Evolutionary conservation across 2,329 filamentous ascomycete genomes (phyloP), one percentile per base, ranked within the genome.

Genomic region (Paecilomyces sp.): DNA sequence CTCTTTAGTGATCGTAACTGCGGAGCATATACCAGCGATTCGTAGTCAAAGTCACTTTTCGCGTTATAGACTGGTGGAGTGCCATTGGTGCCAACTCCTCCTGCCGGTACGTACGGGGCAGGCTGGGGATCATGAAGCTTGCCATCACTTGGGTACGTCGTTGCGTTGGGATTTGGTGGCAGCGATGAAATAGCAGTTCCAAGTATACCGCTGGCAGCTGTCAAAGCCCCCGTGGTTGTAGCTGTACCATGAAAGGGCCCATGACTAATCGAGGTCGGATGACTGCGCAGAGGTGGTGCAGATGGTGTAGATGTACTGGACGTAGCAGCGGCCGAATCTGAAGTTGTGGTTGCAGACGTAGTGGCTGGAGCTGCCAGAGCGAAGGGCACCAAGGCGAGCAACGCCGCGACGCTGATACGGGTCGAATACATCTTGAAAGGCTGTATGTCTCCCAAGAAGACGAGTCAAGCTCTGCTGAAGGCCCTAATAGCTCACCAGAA

Each of bases 11-110:
- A 1, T 13, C 33, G 57, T n/a, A 54, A 54, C 5, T 11, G n/a
- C 12, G 18, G 3, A 5, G 13, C 33, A 64, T 71, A 52, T 68
- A 77, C 75, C 62, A 94, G 81, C 0, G 89, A 92, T 71, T 93
- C 82, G 70, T 88, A 94, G 73, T 94, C 91, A 69, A 92, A 94
- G 68, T 95, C 91, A 63, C 87, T 90, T 67, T 90, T 82, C 0
- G 90, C 86, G 62, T 88, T 85, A 74, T 93, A 93, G 1, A 91
- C 84, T 1, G 90, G 90, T 52, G 82, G 81, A 0, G 85, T 84
- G n/a, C 89, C 89, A 61, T 93, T 92, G 52, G 89, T 92, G 2
- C 89, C 90, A 1, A 88, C 74, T 12, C 91, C 91, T 60, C 90
- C 89, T 41, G 80, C 83, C 0, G 90, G 91, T 0, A 82, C 83